phyloP scores from a whole-genome alignment of 1,284 basidiomycete genomes.

The Ceratobasidium papillatum region DNA sequence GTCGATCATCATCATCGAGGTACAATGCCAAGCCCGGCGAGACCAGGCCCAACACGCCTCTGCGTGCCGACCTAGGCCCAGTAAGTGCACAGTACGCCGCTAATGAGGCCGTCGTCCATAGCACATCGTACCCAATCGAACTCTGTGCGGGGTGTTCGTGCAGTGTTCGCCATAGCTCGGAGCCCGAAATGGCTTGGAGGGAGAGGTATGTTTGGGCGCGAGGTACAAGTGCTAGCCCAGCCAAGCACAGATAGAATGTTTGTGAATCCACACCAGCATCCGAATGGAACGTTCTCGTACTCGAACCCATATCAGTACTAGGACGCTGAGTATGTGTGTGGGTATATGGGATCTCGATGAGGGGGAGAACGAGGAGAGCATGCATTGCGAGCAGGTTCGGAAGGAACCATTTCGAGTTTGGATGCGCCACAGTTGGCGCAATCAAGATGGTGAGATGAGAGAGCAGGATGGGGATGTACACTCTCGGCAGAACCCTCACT shows the following conservation, averaged over 20 bases:
- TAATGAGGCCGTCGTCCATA: slow-evolving; percentile 59
- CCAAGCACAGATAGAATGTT: slow-evolving; percentile 56
- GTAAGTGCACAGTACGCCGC: slow-evolving; percentile 14
- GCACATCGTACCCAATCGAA: slow-evolving; percentile 71
- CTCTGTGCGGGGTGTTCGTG: slow-evolving; percentile 69
- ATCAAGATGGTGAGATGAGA: slow-evolving; percentile 61
- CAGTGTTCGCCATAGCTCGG: slow-evolving; percentile 53
- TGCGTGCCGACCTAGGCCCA: background rate
- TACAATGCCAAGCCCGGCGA: slow-evolving; percentile 33
- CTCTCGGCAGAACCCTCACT: slow-evolving; percentile 46
- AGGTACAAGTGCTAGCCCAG: slow-evolving; percentile 53
- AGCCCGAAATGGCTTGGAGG: slow-evolving; percentile 42
- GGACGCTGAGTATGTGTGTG: slow-evolving; percentile 35
- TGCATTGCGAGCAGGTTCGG: slow-evolving; percentile 73
- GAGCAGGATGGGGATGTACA: slow-evolving; percentile 60
- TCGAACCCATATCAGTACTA: background rate
- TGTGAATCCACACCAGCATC: slow-evolving; percentile 34
- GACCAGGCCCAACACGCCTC: background rate
- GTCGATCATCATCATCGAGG: slow-evolving; percentile 26
- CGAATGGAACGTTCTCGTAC: background rate
- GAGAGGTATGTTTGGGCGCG: slow-evolving; percentile 55
- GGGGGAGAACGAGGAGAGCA: slow-evolving; percentile 63
- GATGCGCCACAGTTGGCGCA: slow-evolving; percentile 61
- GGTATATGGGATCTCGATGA: slow-evolving; percentile 51
- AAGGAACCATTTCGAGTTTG: slow-evolving; percentile 57